phyloP scores from a whole-genome alignment of 2,329 filamentous ascomycete genomes.

The Volutella citrinella region DNA sequence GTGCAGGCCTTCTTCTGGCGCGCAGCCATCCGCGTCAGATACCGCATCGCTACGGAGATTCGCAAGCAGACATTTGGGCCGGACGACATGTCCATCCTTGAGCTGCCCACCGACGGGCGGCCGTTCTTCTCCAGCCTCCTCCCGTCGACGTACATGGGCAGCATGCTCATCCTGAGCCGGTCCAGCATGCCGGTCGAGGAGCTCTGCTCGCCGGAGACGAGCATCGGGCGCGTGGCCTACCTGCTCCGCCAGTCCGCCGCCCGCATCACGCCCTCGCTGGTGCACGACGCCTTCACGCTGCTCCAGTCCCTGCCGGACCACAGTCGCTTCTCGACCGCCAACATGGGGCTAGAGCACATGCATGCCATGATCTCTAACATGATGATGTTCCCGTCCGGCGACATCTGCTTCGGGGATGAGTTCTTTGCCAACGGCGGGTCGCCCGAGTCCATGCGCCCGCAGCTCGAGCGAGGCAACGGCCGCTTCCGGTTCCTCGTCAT shows the following conservation, averaged over 20 bases:
- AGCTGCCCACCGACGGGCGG: constrained; percentile 30
- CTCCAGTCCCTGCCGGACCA: constrained; percentile 25
- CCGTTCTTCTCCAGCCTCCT: constrained; percentile 28
- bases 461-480: constrained; percentile 24
- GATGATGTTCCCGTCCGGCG: constrained; percentile 25
- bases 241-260: constrained; percentile 22
- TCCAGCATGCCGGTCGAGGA: constrained; percentile 19
- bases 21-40: constrained; percentile 31
- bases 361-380: constrained; percentile 29
- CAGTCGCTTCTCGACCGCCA: constrained; percentile 20
- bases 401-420: constrained; percentile 26
- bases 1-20: constrained; percentile 40
- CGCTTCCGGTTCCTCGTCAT: constrained; percentile 25
- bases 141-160: constrained; percentile 28
- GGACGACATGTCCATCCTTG: constrained; percentile 29
- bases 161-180: constrained; percentile 25
- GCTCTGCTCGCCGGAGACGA: constrained; percentile 26
- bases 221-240: constrained; percentile 21
- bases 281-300: constrained; percentile 28
- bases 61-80: constrained; percentile 13
- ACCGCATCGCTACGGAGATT: constrained; percentile 27
- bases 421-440: constrained; percentile 24
- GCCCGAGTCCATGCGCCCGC: constrained; percentile 26
- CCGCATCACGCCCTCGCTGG: constrained; percentile 22
- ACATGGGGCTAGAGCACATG: constrained; percentile 26